These are phyloP conservation scores for Apiospora phragmitis DNA, from an alignment of 2,329 filamentous ascomycete genomes.

Conservation along the genomic window DNA sequence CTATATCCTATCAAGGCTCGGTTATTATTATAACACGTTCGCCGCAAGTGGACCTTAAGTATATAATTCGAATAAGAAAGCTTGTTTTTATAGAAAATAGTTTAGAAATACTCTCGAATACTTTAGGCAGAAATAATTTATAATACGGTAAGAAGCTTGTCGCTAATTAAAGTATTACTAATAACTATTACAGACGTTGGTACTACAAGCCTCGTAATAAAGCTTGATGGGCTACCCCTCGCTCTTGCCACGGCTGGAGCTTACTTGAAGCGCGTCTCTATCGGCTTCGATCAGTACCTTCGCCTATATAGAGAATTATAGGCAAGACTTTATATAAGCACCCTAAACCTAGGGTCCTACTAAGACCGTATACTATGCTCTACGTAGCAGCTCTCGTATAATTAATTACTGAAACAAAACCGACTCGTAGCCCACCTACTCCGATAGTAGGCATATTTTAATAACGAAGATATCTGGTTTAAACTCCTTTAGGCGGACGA, in stretches of 20 bases:
- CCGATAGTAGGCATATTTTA: conserved; percentile 18
- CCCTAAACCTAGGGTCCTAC: conserved; percentile 28
- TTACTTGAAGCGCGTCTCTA: conserved; percentile 40
- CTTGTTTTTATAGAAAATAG: conserved; percentile 32
- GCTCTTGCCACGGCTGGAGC: conserved; percentile 46
- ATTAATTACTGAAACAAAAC: conserved; percentile 34
- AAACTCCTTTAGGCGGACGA: conserved; percentile 13
- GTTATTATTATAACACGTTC: conserved; percentile 42
- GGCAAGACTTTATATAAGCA: conserved; percentile 33
- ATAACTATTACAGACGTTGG: conserved; percentile 27
- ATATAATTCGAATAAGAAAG: conserved; percentile 32
- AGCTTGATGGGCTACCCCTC: conserved; percentile 46
- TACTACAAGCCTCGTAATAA: conserved; percentile 29
- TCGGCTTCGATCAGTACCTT: conserved; percentile 40
- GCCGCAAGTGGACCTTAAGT: conserved; percentile 33
- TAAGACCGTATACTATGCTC: conserved; percentile 35
- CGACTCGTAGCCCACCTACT: conserved; percentile 16
- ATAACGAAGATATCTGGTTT: conserved; percentile 20
- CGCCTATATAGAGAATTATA: conserved; percentile 39
- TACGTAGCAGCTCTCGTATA: conserved; percentile 41
- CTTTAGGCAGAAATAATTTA: conserved; percentile 25
- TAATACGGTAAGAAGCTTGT: conserved; percentile 26
- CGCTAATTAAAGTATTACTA: neutral
- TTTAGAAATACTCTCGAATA: conserved; percentile 32
- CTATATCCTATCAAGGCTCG: conserved; percentile 37